A percentile compares a stretch with the other conserved stretches of the same genome.
phyloP scores from a whole-genome alignment of 2,329 filamentous ascomycete species.

The Fusarium miscanthi region DNA sequence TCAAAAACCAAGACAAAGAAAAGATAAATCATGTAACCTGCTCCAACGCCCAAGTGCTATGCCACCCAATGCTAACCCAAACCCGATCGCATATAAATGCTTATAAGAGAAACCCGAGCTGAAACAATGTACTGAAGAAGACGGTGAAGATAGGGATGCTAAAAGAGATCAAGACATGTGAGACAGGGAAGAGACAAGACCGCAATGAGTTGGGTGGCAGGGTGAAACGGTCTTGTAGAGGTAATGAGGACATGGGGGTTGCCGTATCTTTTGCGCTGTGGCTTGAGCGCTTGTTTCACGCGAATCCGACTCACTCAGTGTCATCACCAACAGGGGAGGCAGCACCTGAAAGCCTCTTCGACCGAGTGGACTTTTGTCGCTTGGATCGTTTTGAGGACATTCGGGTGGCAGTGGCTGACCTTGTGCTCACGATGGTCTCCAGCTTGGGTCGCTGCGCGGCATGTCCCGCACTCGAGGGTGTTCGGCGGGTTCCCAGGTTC shows the following conservation, averaged over 20 bases:
- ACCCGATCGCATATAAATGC: conserved; percentile 40
- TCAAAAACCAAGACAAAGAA: conserved; percentile 21
- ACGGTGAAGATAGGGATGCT: conserved; percentile 18
- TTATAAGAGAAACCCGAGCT: conserved; percentile 32
- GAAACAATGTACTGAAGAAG: conserved; percentile 29
- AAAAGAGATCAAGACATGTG: conserved; percentile 13
- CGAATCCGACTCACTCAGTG: conserved; percentile 44
- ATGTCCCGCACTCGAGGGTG: conserved; percentile 44
- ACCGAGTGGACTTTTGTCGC: conserved; percentile 46
- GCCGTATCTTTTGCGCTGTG: conserved; percentile 13
- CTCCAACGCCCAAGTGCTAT: conserved; percentile 43
- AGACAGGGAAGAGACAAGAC: conserved; percentile 15
- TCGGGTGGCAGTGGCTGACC: conserved; percentile 46
- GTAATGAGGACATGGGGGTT: conserved; percentile 20
- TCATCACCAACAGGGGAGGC: conserved; percentile 55
- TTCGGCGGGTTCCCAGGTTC: conserved; percentile 39
- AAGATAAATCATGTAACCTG: conserved; percentile 34
- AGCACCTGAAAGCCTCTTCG: conserved; percentile 46
- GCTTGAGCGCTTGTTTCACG: conserved; percentile 26
- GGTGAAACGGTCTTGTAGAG: conserved; percentile 24
- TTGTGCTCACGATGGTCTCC: conserved; percentile 59
- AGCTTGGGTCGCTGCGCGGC: conserved; percentile 58
- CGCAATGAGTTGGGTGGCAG: conserved; percentile 4
- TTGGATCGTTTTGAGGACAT: conserved; percentile 47
- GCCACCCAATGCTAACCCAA: conserved; percentile 38